A percentile compares a stretch with the other conserved stretches of the same genome.
Conservation (phyloP, 495 filamentous ascomycete genomes). For the Aspergillus funiculosus region DNA sequence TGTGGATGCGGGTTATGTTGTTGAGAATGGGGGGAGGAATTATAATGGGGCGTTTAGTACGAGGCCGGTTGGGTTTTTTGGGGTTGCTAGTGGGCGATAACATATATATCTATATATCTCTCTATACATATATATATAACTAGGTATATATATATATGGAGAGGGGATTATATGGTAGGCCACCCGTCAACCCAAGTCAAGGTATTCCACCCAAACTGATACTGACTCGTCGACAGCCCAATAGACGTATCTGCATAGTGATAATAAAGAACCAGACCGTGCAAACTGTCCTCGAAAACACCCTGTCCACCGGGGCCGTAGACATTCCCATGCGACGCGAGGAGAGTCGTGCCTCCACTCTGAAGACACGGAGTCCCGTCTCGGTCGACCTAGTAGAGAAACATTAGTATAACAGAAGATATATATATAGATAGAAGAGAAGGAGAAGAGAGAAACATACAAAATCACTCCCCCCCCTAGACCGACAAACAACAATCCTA, state of each 20-base stretch:
- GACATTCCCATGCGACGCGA: conserved; percentile 55
- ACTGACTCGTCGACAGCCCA: conserved; percentile 46
- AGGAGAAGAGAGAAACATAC: conserved; percentile 29
- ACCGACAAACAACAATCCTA: conserved; percentile 59
- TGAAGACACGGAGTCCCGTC: conserved; percentile 49
- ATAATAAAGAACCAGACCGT: conserved; percentile 60
- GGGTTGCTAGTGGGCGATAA: conserved; percentile 2
- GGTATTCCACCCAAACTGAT: conserved; percentile 60
- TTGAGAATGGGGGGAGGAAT: conserved; percentile 23
- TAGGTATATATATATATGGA: too few relatives aligned
- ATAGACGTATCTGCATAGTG: conserved; percentile 57
- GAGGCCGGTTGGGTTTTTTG: conserved; percentile 32
- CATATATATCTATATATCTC: not conserved
- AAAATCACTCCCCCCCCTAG: conserved; percentile 47
- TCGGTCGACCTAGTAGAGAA: conserved; percentile 45
- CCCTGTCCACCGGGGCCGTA: conserved; percentile 69
- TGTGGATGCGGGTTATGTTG: conserved; percentile 35
- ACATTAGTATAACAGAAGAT: not conserved
- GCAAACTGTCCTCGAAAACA: conserved; percentile 39
- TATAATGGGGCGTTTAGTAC: conserved; percentile 37
- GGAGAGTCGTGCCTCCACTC: conserved; percentile 58
- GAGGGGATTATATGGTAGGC: conserved; percentile 39
- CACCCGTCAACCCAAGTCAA: conserved; percentile 57
- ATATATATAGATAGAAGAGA: not conserved
- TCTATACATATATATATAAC: too few relatives aligned